Evolutionary conservation across 2,329 filamentous ascomycete species (phyloP).

Genomic region (Epichloe typhina): DNA sequence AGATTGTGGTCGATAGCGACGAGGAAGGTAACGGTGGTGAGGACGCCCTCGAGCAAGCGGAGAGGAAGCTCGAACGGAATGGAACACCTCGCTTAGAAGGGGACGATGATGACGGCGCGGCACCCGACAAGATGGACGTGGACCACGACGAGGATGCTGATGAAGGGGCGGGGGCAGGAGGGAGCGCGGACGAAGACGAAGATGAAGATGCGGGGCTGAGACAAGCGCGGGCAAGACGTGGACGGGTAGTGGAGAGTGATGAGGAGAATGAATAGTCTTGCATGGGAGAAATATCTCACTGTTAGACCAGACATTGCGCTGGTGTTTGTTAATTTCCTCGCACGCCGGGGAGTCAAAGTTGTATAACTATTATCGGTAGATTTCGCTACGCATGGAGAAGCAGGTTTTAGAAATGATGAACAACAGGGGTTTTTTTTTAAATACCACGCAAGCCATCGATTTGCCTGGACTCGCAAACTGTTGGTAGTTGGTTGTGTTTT

Average conservation of each 20-base stretch:
- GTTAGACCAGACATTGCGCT: no score
- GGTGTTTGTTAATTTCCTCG: no score
- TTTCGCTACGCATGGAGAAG: no score
- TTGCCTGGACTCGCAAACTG: no score
- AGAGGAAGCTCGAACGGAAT: slow-evolving; percentile 26
- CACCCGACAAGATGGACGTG: slow-evolving; percentile 38
- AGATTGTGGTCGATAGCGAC: slow-evolving; percentile 67
- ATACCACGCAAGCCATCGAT: no score
- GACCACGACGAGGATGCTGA: slow-evolving; percentile 24
- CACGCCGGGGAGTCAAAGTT: no score
- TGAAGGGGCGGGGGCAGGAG: neutral
- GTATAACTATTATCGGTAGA: no score
- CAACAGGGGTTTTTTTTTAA: no score
- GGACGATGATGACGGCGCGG: slow-evolving; percentile 23
- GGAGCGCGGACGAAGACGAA: slow-evolving; percentile 23
- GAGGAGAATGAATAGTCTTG: slow-evolving; percentile 8
- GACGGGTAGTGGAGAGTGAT: slow-evolving; percentile 31
- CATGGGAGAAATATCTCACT: neutral
- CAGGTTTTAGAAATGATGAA: no score
- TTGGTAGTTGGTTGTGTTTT: no score
- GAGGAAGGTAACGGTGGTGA: slow-evolving; percentile 32
- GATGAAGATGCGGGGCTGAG: slow-evolving; percentile 29
- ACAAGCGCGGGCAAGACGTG: slow-evolving; percentile 34
- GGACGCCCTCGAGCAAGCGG: slow-evolving; percentile 32
- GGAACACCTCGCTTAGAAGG: slow-evolving; percentile 24